Evolutionary conservation across 1,284 basidiomycete species (phyloP), one percentile per base, ranked within the genome.

Genomic region (Leccinum subrobustum): DNA sequence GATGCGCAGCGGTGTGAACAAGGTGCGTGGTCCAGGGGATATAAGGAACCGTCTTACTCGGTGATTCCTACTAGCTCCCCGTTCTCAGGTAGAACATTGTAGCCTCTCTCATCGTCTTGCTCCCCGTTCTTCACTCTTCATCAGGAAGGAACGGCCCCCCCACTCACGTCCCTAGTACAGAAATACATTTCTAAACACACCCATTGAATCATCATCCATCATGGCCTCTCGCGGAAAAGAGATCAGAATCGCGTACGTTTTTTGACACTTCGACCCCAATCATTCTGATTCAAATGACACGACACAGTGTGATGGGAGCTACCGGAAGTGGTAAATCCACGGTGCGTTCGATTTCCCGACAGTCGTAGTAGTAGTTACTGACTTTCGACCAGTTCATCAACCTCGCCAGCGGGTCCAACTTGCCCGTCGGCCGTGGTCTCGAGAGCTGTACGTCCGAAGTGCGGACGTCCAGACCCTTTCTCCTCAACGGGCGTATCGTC

Each of bases 241-340:
- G 16, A 67, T 75, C 52, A 63, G 69, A 62, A 73, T 75, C 63
- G 71, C 71, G 71, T 73, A 71, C 62, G 68, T 50, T 54, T 48
- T 54, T 18, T 6, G n/a, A 47, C 11, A 3, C 14, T 27, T 16
- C 25, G 1, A 51, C 51, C 44, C 1, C 1, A 18, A 16, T 27
- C 27, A 29, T 25, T 23, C 23, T 25, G 25, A 25, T 25, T 25
- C 25, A 25, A 25, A 25, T 25, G 1, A 25, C 25, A 25, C 25
- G 6, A 27, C 25, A 29, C 29, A 80, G 79, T 3, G 70, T 79
- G 20, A 80, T 80, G 79, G 79, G 79, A 1, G 68, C 77, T 37
- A 79, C 79, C 8, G 78, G 78, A 62, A 79, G 75, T 61, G 78
- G 78, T 52, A 80, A 80, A 69, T 76, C 79, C 23, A 74, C 77